Evolutionary conservation across 2,329 filamentous ascomycete species (phyloP).

Genomic region (Pezicula radicicola): DNA sequence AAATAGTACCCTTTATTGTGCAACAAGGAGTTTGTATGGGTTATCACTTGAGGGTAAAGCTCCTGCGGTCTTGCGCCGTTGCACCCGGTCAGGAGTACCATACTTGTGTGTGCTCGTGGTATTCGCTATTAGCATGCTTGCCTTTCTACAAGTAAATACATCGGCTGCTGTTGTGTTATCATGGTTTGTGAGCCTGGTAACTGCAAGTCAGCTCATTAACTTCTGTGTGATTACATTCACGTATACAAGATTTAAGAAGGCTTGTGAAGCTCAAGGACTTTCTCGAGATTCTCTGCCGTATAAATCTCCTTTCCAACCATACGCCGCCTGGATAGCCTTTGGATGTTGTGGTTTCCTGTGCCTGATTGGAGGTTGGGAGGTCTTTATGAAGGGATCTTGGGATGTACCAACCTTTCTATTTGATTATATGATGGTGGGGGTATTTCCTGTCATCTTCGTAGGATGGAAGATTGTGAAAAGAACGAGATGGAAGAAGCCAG

Average conservation of each 20-base stretch:
- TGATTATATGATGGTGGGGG: constrained; percentile 54
- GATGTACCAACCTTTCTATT: constrained; percentile 59
- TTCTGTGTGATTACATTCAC: constrained; percentile 52
- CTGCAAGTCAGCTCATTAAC: constrained; percentile 48
- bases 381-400: constrained; percentile 54
- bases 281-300: constrained; percentile 42
- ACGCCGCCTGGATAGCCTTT: constrained; percentile 50
- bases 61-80: constrained; percentile 42
- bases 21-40: constrained; percentile 52
- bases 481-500: constrained; percentile 47
- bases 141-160: constrained; percentile 59
- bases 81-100: constrained; percentile 53
- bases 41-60: constrained; percentile 46
- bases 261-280: constrained; percentile 42
- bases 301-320: constrained; percentile 51
- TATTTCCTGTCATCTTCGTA: constrained; percentile 57
- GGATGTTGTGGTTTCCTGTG: constrained; percentile 53
- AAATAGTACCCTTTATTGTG: constrained; percentile 46
- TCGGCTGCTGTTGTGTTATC: constrained; percentile 53
- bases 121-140: constrained; percentile 54
- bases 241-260: constrained; percentile 55
- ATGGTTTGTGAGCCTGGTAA: constrained; percentile 60
- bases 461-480: constrained; percentile 59
- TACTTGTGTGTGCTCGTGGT: constrained; percentile 56
- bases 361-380: constrained; percentile 58